A percentile compares a stretch with the other conserved stretches of the same genome.
Evolutionary conservation across 129 eudicot genomes (phyloP).

Genomic region (Chrysanthemum seticuspe): DNA sequence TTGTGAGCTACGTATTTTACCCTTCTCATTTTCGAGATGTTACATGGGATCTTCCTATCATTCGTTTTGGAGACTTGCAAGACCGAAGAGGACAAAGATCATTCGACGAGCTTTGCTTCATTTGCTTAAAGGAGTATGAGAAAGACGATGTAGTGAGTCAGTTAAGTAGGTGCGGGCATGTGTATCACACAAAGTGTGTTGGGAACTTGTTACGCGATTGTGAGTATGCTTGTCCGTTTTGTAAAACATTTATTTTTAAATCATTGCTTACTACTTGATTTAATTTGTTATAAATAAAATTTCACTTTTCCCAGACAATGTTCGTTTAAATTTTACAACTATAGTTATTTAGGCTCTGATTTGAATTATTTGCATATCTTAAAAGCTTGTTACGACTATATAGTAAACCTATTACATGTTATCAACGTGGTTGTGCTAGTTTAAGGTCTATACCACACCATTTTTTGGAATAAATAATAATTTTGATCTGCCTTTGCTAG

Average conservation of each 20-base stretch:
- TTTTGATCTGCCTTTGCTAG: no score
- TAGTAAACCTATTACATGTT: no score
- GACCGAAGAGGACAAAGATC: conserved; percentile 18
- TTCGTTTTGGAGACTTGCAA: conserved; percentile 20
- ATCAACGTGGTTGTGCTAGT: no score
- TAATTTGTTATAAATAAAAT: no score
- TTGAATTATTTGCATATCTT: no score
- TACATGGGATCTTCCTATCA: conserved; percentile 26
- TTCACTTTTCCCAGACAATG: no score
- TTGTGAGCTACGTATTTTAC: background rate
- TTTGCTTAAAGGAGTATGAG: conserved; percentile 30
- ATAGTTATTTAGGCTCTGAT: no score
- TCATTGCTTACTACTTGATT: background rate
- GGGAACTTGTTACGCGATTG: conserved; percentile 10
- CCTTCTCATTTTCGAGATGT: no score
- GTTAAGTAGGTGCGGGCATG: conserved; percentile 18
- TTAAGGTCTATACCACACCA: no score
- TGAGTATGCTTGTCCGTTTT: conserved; percentile 19
- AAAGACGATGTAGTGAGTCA: conserved; percentile 27
- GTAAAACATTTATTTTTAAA: conserved; percentile 25
- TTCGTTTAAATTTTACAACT: no score
- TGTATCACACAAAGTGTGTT: conserved; percentile 3
- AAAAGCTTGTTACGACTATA: no score
- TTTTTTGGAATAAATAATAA: no score
- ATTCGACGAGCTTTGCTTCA: conserved; percentile 20